Base-by-base conservation (phyloP, 345 rosid species). In the Bruguiera sexangula region DNA sequence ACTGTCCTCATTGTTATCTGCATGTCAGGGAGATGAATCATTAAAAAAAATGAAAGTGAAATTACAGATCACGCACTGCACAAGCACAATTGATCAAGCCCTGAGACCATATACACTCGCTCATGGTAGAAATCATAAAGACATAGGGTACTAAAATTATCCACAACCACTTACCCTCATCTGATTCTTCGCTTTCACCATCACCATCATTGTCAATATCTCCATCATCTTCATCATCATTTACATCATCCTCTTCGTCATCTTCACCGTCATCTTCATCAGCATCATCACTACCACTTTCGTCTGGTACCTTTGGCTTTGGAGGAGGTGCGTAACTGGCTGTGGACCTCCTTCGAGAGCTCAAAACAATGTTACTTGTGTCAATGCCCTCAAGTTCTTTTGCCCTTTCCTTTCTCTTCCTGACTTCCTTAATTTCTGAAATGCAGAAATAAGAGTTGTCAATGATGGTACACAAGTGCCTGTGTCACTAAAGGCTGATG, bases 341-440 rank as follows among this genome's bases (percentile, higher is more conserved):
- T 19, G 88, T 68, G 20, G 92, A 73, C 80, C 93, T 84, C 82
- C 96, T 85, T 59, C 99, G 90, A 55, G 98, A 86, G 76, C 85
- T 90, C 32, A 83, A 77, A 51, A 92, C 92, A 55, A 88, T 90
- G 76, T 92, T 95, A 72, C 92, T 90, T 39, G 68, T 81, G 86
- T 92, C 96, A 75, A 95, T 88, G 71, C 94, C 96, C 75, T 90
- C 96, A 6, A 95, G 91, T 81, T 95, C 97, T 75, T 76, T 87
- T 55, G 85, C 85, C 75, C 86, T 87, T 74, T 82, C 82, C 82
- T 87, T 95, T 71, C 59, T 80, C 79, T 74, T 95, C 69, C 78
- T 89, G 2, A 90, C 91, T 56, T 87, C 97, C 84, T 95, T 92
- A 69, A 91, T 94, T 66, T 94, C 97, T 94, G 87, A 62, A 30